Evolutionary conservation across 192 early-diverging fungal genomes (phyloP), one percentile per base, ranked within the genome.

Genomic region (Paraglomus brasilianum): DNA sequence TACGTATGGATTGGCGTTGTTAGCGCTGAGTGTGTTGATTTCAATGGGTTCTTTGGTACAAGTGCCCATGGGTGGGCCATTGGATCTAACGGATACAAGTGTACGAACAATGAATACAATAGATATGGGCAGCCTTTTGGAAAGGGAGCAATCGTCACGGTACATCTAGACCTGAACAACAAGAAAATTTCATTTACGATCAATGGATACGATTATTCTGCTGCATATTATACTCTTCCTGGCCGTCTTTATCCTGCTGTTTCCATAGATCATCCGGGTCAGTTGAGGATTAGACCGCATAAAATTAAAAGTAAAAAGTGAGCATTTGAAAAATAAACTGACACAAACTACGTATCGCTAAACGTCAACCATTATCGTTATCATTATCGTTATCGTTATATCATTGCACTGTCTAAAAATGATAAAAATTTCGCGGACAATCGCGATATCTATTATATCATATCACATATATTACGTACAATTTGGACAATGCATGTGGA

Each of bases 241-340:
- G 9, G 30, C 19, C 36, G 41, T 39, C 15, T 66, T 66, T 66
- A 66, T 66, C 64, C 64, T 5, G 64, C 64, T 8, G 64, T 66
- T 50, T 66, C 64, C 4, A 19, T 66, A 19, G 38, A 56, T 15
- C 22, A 56, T 14, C 21, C 53, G 22, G 53, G 22, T 22, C n/a
- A 56, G 4, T 21, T 56, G 13, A 56, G 53, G n/a, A 56, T 56
- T 24, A 36, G 38, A 56, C 22, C 38, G 21, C 53, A 56, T 36
- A 56, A 56, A 30, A 30, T 1, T 30, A 30, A 30, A 30, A 30
- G 30, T 30, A 30, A 30, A 30, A 30, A 30, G 30, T 30, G n/a
- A n/a, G n/a, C n/a, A n/a, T n/a, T n/a, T n/a, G n/a, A n/a, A n/a
- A n/a, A n/a, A n/a, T n/a, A n/a, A n/a, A n/a, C n/a, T n/a, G n/a